Conservation (phyloP, 1,139 yeast genomes). For the Debaryomycetaceae sp. region DNA sequence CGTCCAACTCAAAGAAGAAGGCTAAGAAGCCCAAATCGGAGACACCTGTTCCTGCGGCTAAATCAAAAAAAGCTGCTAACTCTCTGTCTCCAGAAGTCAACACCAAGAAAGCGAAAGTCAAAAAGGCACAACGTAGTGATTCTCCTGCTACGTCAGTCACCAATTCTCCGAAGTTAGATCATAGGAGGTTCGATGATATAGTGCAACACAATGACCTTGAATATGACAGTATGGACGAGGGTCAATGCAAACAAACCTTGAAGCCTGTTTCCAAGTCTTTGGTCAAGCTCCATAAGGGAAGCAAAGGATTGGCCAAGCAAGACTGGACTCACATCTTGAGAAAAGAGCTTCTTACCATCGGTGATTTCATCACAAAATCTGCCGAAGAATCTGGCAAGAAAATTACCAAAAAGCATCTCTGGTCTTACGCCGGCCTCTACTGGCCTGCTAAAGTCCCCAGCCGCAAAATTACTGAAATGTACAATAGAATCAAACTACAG, state of each 20-base stretch:
- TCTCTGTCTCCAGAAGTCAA: constrained; percentile 18
- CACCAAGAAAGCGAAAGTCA: constrained; percentile 11
- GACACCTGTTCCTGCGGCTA: constrained; percentile 10
- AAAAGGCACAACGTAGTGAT: constrained; percentile 8
- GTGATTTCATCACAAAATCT: constrained; percentile 53
- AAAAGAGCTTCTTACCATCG: constrained; percentile 73
- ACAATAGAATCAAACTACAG: constrained; percentile 52
- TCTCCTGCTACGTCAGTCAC: constrained; percentile 7
- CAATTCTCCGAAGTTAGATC: constrained; percentile 9
- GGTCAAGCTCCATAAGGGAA: constrained; percentile 72
- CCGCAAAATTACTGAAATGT: constrained; percentile 78
- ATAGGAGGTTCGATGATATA: constrained; percentile 11
- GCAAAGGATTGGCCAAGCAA: constrained; percentile 74
- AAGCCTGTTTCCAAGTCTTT: constrained; percentile 75
- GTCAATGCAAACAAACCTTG: constrained; percentile 58
- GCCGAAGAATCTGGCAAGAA: constrained; percentile 7
- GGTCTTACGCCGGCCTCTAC: constrained; percentile 87
- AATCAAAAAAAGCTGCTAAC: constrained; percentile 10
- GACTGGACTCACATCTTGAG: constrained; percentile 81
- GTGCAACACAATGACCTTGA: constrained; percentile 47
- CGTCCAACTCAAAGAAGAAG: constrained; percentile 12
- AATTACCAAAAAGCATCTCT: constrained; percentile 57
- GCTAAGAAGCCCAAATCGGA: constrained; percentile 17
- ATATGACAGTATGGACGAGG: constrained; percentile 82
- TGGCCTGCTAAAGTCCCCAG: constrained; percentile 96